phyloP scores from a whole-genome alignment of 805 yeast genomes.

The Teunomyces stri region DNA sequence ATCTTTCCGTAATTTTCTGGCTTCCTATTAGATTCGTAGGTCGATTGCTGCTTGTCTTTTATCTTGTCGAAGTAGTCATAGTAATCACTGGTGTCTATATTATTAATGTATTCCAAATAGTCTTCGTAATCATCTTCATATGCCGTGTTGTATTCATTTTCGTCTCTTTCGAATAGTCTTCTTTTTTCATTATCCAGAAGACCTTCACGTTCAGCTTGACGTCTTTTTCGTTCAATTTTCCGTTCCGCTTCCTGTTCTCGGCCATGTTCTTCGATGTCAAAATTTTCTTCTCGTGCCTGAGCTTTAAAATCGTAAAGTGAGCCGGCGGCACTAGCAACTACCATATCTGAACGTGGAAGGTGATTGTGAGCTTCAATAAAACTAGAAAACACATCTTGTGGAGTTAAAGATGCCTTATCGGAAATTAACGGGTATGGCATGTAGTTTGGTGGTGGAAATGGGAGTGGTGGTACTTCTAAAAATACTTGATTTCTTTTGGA shows the following conservation, averaged over 20 bases:
- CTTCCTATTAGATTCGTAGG: slow-evolving; percentile 6
- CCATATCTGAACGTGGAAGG: slow-evolving; percentile 43
- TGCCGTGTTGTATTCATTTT: slow-evolving; percentile 5
- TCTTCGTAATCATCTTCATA: slow-evolving; percentile 17
- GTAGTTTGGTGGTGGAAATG: slow-evolving; percentile 44
- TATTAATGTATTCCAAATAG: slow-evolving; percentile 22
- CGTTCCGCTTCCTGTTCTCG: slow-evolving; percentile 3
- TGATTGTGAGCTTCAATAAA: slow-evolving; percentile 35
- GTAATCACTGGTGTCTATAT: slow-evolving; percentile 17
- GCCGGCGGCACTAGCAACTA: slow-evolving; percentile 47
- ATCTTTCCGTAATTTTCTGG: slow-evolving; percentile 6
- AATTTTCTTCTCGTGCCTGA: slow-evolving; percentile 35
- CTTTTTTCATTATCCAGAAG: slow-evolving; percentile 7
- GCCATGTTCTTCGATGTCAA: slow-evolving; percentile 20
- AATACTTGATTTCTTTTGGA: slow-evolving; percentile 3
- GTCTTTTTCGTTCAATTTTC: slow-evolving; percentile 5
- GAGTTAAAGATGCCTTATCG: slow-evolving; percentile 32
- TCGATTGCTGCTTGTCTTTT: not conserved
- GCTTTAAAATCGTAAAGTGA: slow-evolving; percentile 34
- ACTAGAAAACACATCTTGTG: slow-evolving; percentile 34
- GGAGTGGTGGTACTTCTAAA: slow-evolving; percentile 37
- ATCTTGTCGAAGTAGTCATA: slow-evolving; percentile 16
- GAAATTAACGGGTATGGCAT: slow-evolving; percentile 45
- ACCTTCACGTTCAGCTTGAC: slow-evolving; percentile 5
- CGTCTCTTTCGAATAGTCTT: slow-evolving; percentile 4